phyloP scores from a whole-genome alignment of 2,329 filamentous ascomycete species.

The Arthrocladium fulminans region DNA sequence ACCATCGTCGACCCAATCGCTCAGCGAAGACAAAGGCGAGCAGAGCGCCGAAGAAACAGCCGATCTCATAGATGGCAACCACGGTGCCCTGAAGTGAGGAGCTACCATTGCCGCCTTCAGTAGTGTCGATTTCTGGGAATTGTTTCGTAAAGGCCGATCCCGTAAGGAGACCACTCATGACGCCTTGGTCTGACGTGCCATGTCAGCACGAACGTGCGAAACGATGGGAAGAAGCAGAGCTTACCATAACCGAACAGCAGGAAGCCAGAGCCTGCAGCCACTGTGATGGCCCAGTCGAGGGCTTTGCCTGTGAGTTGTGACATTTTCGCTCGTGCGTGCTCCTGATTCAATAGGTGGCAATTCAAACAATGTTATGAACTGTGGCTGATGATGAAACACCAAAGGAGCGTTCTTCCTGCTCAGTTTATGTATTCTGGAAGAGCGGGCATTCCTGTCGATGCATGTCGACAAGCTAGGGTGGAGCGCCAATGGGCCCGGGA shows the following conservation, averaged over 20 bases:
- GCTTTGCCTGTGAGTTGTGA: constrained; percentile 6
- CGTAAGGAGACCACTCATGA: constrained; percentile 67
- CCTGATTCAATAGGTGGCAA: no score
- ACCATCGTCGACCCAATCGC: constrained; percentile 32
- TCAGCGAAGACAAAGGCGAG: constrained; percentile 31
- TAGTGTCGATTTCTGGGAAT: constrained; percentile 46
- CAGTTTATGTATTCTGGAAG: no score
- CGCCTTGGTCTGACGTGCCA: constrained; percentile 35
- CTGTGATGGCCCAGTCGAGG: constrained; percentile 36
- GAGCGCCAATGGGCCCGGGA: no score
- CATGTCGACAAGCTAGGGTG: no score
- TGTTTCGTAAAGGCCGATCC: constrained; percentile 51
- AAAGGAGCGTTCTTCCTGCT: no score
- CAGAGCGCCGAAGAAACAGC: constrained; percentile 32
- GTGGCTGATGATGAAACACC: no score
- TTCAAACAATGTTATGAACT: no score
- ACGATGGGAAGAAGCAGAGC: constrained; percentile 32
- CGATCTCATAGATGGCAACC: constrained; percentile 42
- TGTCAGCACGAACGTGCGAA: constrained; percentile 24
- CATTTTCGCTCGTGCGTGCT: no score
- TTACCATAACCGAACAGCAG: constrained; percentile 33
- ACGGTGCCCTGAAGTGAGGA: constrained; percentile 26
- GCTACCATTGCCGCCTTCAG: neutral
- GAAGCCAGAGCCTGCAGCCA: constrained; percentile 38
- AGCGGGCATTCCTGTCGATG: no score